These are phyloP conservation scores for Emericellopsis terricola DNA, from an alignment of 495 filamentous ascomycete species.

Conservation along the genomic window DNA sequence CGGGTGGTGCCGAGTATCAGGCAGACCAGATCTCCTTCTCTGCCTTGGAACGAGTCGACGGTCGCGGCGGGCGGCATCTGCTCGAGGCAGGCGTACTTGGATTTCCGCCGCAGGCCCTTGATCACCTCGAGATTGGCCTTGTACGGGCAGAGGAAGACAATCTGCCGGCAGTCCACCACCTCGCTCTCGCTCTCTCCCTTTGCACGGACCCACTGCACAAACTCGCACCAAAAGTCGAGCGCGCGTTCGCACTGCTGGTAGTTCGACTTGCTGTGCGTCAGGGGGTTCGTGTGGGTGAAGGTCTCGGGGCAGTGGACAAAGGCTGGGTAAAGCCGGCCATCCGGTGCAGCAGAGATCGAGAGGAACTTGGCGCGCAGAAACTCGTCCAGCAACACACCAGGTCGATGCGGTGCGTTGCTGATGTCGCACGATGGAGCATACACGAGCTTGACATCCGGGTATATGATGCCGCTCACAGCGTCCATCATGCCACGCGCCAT, in stretches of 20 bases:
- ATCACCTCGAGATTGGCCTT: constrained; percentile 4
- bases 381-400: constrained; percentile 3
- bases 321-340: not conserved
- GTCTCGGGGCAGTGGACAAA: constrained; percentile 4
- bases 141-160: constrained; percentile 4
- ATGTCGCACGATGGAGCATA: constrained; percentile 2
- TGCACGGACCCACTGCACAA: constrained; percentile 1
- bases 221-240: constrained; percentile 3
- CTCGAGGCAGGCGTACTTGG: not conserved
- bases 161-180: too few species aligned
- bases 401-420: not conserved
- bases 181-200: too few species aligned
- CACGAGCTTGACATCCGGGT: constrained; percentile 3
- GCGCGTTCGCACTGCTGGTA: constrained; percentile 2
- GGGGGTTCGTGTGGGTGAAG: not conserved
- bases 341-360: not conserved
- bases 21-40: constrained; percentile 4
- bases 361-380: not conserved
- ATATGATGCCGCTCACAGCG: not conserved
- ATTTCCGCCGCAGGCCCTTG: not conserved
- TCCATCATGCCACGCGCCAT: constrained; percentile 7
- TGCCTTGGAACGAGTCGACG: constrained; percentile 5
- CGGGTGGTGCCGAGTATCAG: constrained; percentile 5
- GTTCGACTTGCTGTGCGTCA: not conserved
- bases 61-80: constrained; percentile 2